Conservation (phyloP, 1,284 basidiomycete genomes). For the Leccinum cinnamomeum region DNA sequence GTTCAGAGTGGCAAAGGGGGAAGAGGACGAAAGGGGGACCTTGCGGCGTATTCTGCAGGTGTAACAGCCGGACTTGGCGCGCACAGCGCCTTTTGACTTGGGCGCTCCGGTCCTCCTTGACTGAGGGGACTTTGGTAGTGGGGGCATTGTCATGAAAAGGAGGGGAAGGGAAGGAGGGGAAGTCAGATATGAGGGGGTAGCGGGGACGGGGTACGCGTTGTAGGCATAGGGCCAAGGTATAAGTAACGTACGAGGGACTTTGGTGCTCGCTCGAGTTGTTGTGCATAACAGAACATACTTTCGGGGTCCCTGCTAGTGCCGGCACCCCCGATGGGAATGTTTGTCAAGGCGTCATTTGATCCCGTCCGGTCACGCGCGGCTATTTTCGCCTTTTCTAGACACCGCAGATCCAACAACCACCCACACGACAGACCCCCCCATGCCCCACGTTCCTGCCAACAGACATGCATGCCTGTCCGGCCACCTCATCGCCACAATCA, state of each 20-base stretch:
- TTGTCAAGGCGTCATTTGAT: constrained; percentile 21
- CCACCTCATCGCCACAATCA: constrained; percentile 18
- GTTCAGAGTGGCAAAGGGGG: constrained; percentile 5
- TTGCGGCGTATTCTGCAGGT: constrained; percentile 82
- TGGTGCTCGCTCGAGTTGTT: constrained; percentile 6
- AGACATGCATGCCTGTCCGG: background rate
- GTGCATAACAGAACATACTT: constrained; percentile 12
- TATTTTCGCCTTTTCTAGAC: constrained; percentile 8
- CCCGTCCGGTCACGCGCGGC: constrained; percentile 16
- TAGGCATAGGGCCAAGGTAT: constrained; percentile 32
- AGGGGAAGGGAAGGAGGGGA: background rate
- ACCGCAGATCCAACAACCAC: constrained; percentile 15
- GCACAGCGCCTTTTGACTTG: constrained; percentile 73
- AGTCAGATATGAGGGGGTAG: constrained; percentile 15
- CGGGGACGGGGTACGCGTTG: constrained; percentile 20
- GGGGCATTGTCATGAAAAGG: constrained; percentile 34
- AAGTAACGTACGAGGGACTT: constrained; percentile 32
- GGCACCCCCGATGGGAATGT: constrained; percentile 26
- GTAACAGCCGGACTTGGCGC: constrained; percentile 83
- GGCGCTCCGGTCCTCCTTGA: constrained; percentile 49
- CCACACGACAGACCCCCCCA: background rate
- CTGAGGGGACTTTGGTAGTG: constrained; percentile 41
- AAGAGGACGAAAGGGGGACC: constrained; percentile 41
- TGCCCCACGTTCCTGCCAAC: constrained; percentile 1
- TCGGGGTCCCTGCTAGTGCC: constrained; percentile 25